Percentiles rank a stretch among this genome's conserved stretches.
phyloP scores from a whole-genome alignment of 306 rosid genomes.

The Corylus americana region DNA sequence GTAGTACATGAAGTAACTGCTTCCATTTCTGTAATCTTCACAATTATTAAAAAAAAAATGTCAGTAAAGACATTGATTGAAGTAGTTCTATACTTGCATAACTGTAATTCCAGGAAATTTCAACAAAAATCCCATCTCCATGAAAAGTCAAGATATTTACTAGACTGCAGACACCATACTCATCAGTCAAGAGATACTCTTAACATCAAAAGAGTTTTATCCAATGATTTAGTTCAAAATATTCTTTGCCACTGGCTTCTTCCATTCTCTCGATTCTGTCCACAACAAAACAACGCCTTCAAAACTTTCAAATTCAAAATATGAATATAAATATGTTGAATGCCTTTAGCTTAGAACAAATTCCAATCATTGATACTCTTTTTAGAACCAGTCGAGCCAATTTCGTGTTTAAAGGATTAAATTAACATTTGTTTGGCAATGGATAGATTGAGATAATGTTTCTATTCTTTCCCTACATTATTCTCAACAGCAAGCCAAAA shows the following conservation, averaged over 20 bases:
- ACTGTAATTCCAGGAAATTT: neutral
- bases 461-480: neutral
- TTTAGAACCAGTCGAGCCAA: neutral
- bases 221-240: too few relatives aligned
- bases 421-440: neutral
- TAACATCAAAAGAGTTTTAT: too few relatives aligned
- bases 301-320: neutral
- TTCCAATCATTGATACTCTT: neutral
- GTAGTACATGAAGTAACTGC: conserved; percentile 8
- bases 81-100: neutral
- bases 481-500: neutral
- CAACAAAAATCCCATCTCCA: neutral
- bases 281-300: neutral
- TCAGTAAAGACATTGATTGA: neutral
- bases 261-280: neutral
- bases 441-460: neutral
- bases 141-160: neutral
- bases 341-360: neutral
- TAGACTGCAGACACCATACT: neutral
- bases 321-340: neutral
- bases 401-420: neutral
- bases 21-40: conserved; percentile 25
- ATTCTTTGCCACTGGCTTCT: neutral
- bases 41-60: neutral
- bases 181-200: neutral